Base-by-base conservation (phyloP, 768 basidiomycete species). In the Leccinum truebloodii region DNA sequence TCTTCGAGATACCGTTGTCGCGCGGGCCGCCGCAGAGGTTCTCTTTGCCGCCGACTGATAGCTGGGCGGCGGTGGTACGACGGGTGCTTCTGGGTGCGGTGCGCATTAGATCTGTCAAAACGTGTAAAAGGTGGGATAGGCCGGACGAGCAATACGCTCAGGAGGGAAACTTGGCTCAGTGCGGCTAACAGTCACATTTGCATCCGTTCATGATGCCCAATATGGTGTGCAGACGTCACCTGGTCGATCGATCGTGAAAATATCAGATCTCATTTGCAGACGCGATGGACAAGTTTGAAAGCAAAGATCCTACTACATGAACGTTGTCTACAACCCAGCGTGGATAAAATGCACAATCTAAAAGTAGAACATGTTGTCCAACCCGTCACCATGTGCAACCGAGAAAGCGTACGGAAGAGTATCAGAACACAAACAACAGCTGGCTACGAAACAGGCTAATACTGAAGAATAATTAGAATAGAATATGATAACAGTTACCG, bases 391-490 rank as follows among this genome's bases (percentile, higher is more conserved):
- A 37, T 16, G 37, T 46, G 28, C 41, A 18, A 51, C 35, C 24
- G 37, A 20, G 32, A 60, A 30, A 37, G 18, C 28, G 32, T 55
- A 8, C 52, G 57, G 52, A 58, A 62, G 59, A 34, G 13, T 34
- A 13, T 13, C 13, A 34, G 34, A 60, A 65, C 52, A 69, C 52
- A 61, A 44, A 63, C 57, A 57, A 60, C 54, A 50, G 52, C 35
- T 2, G 57, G 30, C 28, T 51, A 58, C 52, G 44, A 37, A 58
- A n/a, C 16, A 9, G 8, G 26, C 54, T 53, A 66, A 73, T 70
- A 73, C 66, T 65, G 58, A 75, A 30, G 60, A 69, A 75, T 75
- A 75, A 73, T 54, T 65, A 64, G 28, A 61, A 48, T 20, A 20
- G 10, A 48, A 65, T 66, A 65, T 62, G 61, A 66, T 58, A 62